These are phyloP conservation scores for Neonectria hederae DNA, from an alignment of 2,329 filamentous ascomycete genomes.

Conservation along the genomic window DNA sequence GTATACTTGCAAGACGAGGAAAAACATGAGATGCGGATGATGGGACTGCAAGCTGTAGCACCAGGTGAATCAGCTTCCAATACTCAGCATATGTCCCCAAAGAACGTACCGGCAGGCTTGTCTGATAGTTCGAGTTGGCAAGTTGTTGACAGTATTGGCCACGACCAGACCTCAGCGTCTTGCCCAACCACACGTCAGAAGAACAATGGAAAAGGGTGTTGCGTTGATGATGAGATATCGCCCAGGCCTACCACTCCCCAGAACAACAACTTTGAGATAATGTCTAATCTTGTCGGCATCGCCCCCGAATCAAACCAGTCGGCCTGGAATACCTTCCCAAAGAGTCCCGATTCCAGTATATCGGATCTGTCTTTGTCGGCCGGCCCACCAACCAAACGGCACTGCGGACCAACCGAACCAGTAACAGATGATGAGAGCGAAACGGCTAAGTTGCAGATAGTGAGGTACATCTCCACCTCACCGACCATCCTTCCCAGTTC, in stretches of 20 bases:
- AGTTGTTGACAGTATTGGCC: not conserved
- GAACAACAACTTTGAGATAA: not conserved
- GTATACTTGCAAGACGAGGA: constrained; percentile 30
- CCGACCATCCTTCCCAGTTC: too few relatives aligned
- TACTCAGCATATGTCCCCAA: not conserved
- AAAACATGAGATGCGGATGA: constrained; percentile 20
- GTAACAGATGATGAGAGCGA: not conserved
- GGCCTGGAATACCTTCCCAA: not conserved
- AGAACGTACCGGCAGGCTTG: not conserved
- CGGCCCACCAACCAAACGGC: not conserved
- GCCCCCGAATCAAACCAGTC: not conserved
- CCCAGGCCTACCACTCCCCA: not conserved
- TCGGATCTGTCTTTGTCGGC: constrained; percentile 17
- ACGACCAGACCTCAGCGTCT: not conserved
- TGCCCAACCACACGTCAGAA: not conserved
- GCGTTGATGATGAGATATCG: not conserved
- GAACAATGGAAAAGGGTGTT: not conserved
- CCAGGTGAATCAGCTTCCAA: not conserved
- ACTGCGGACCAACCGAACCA: not conserved
- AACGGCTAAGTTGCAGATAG: too few relatives aligned
- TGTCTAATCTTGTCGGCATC: not conserved
- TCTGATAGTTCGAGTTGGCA: constrained; percentile 21
- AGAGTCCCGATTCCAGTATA: constrained; percentile 18
- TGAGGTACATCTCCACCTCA: not conserved
- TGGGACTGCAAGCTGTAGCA: not conserved